These are phyloP conservation scores for Epichloe baconii DNA, from an alignment of 2,329 filamentous ascomycete species.

Conservation along the genomic window DNA sequence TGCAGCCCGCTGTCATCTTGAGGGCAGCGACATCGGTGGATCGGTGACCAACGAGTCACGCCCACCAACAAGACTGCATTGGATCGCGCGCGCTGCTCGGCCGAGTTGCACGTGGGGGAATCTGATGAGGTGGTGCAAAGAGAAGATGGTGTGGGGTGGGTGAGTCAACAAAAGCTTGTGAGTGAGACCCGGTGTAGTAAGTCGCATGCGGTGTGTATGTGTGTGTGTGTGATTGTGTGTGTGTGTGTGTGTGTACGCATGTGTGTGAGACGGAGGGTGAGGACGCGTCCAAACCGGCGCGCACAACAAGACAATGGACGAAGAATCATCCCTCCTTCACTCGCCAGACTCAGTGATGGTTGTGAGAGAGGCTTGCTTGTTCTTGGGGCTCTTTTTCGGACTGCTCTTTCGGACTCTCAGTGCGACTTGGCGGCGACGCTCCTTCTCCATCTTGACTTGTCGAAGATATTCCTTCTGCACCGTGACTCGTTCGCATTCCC, in stretches of 20 bases:
- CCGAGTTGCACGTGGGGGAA: neutral
- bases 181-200: slow-evolving; percentile 1
- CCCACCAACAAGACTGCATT: neutral
- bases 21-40: slow-evolving; percentile 2
- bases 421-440: slow-evolving; percentile 32
- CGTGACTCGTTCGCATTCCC: slow-evolving; percentile 36
- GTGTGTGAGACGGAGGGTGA: neutral
- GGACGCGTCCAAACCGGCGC: neutral
- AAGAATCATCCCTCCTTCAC: neutral
- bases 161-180: neutral
- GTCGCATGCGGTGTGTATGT: neutral
- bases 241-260: no score
- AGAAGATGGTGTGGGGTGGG: neutral
- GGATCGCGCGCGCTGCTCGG: neutral
- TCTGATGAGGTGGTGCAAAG: neutral
- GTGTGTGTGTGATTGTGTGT: no score
- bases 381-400: slow-evolving; percentile 37
- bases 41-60: neutral
- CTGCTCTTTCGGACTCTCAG: slow-evolving; percentile 21
- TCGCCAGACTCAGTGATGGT: slow-evolving; percentile 36
- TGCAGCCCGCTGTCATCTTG: neutral
- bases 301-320: neutral
- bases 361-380: slow-evolving; percentile 36
- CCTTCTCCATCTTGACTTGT: slow-evolving; percentile 40
- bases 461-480: slow-evolving; percentile 40